A percentile compares a stretch with the other conserved stretches of the same genome.
These are phyloP conservation scores for Strobilomyces confusus DNA, from an alignment of 768 basidiomycete genomes.

Conservation along the genomic window DNA sequence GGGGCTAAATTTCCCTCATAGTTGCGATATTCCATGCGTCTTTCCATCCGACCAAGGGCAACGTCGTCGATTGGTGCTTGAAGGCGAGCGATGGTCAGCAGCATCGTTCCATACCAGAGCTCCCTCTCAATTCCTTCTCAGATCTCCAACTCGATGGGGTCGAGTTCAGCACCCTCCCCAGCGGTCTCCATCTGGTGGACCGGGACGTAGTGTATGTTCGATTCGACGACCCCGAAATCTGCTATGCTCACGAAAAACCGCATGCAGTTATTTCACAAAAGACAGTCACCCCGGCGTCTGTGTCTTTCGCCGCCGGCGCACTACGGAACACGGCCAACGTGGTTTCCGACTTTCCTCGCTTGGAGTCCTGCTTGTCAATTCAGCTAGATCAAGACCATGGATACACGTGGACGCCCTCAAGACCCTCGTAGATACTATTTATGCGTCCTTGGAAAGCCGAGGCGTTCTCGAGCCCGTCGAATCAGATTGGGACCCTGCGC, in stretches of 20 bases:
- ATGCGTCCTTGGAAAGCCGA: conserved; percentile 45
- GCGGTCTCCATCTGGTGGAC: conserved; percentile 77
- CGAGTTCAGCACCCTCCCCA: conserved; percentile 80
- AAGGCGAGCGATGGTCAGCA: conserved; percentile 63
- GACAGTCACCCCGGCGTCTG: conserved; percentile 67
- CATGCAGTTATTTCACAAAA: conserved; percentile 66
- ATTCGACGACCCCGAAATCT: neutral
- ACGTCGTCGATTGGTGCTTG: conserved; percentile 74
- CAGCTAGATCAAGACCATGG: conserved; percentile 71
- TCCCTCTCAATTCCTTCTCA: conserved; percentile 23
- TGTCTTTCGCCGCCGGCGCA: conserved; percentile 66
- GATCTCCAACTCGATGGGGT: conserved; percentile 65
- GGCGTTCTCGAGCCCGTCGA: conserved; percentile 48
- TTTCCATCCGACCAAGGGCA: conserved; percentile 81
- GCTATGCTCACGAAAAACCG: conserved; percentile 9
- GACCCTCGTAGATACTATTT: conserved; percentile 50
- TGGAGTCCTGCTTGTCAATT: conserved; percentile 66
- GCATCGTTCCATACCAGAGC: neutral
- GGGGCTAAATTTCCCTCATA: conserved; percentile 20
- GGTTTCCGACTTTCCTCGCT: conserved; percentile 78
- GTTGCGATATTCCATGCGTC: conserved; percentile 83
- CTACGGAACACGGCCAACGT: conserved; percentile 67
- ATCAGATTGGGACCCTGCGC: conserved; percentile 59
- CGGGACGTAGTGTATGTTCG: conserved; percentile 68
- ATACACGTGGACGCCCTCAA: conserved; percentile 63